Evolutionary conservation across 495 filamentous ascomycete genomes (phyloP).

Genomic region (Penicillium manginii): DNA sequence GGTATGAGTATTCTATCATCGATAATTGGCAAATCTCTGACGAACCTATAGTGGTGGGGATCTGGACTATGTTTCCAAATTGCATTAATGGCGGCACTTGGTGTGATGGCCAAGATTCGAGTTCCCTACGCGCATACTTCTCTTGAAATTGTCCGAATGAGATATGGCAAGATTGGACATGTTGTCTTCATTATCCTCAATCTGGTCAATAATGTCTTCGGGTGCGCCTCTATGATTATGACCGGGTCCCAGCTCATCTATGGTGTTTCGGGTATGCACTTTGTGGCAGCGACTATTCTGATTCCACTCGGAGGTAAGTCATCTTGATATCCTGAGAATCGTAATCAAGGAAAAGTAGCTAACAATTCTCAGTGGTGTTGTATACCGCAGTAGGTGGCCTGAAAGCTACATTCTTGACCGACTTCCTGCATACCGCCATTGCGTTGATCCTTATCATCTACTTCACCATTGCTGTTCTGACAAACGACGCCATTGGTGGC

Average conservation of each 20-base stretch:
- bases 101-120: slow-evolving; percentile 45
- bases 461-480: slow-evolving; percentile 40
- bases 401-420: slow-evolving; percentile 46
- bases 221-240: slow-evolving; percentile 47
- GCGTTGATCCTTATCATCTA: slow-evolving; percentile 45
- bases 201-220: slow-evolving; percentile 56
- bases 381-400: slow-evolving; percentile 47
- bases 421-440: slow-evolving; percentile 44
- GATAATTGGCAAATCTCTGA: neutral
- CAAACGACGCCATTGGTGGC: slow-evolving; percentile 36
- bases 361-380: slow-evolving; percentile 31
- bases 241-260: slow-evolving; percentile 40
- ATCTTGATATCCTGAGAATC: neutral
- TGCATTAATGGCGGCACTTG: slow-evolving; percentile 44
- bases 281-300: slow-evolving; percentile 46
- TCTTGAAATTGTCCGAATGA: slow-evolving; percentile 56
- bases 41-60: slow-evolving; percentile 37
- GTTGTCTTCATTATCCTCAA: slow-evolving; percentile 54
- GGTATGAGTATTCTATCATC: slow-evolving; percentile 21
- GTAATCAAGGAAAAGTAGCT: too few species aligned
- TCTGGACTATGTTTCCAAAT: slow-evolving; percentile 46
- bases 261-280: slow-evolving; percentile 45
- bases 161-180: slow-evolving; percentile 57
- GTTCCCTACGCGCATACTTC: slow-evolving; percentile 62
- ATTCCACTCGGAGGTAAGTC: slow-evolving; percentile 48